These are phyloP conservation scores for Capronia americana DNA, from an alignment of 2,329 filamentous ascomycete species.

Conservation along the genomic window DNA sequence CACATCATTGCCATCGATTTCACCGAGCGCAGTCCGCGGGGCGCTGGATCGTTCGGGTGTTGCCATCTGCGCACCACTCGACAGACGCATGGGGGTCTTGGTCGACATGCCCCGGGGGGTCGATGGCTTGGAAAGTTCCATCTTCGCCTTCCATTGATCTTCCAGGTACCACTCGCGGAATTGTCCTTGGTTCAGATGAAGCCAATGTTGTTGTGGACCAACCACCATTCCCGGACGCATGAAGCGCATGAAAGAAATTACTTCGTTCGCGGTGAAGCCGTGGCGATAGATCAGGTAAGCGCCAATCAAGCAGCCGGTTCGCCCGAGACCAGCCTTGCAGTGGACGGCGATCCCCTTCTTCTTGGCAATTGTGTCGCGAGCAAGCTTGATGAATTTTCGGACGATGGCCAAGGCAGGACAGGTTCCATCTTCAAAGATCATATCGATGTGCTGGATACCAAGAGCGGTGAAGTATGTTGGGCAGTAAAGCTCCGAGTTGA, in stretches of 20 bases:
- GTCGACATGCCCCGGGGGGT: constrained; percentile 61
- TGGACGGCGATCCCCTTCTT: constrained; percentile 96
- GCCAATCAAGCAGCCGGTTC: constrained; percentile 94
- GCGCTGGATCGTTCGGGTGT: constrained; percentile 69
- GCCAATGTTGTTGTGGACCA: constrained; percentile 97
- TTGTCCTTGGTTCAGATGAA: constrained; percentile 92
- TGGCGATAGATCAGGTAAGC: constrained; percentile 97
- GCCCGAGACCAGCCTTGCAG: constrained; percentile 95
- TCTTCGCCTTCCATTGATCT: constrained; percentile 78
- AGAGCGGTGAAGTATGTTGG: constrained; percentile 96
- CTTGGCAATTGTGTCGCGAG: constrained; percentile 91
- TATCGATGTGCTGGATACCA: constrained; percentile 94
- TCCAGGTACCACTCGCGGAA: constrained; percentile 98
- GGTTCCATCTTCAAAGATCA: constrained; percentile 99
- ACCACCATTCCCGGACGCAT: constrained; percentile 99
- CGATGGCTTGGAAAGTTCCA: constrained; percentile 68
- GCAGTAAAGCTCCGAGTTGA: constrained; percentile 96
- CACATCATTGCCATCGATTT: constrained; percentile 82
- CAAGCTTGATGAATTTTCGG: constrained; percentile 90
- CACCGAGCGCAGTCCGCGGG: constrained; percentile 82
- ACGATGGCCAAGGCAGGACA: constrained; percentile 90
- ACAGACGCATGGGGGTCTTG: constrained; percentile 62
- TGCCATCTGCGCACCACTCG: constrained; percentile 72
- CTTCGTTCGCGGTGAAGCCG: constrained; percentile 95
- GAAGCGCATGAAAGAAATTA: constrained; percentile 98